Percentiles rank a stretch among this genome's conserved stretches.
Evolutionary conservation across 2,329 filamentous ascomycete species (phyloP).

Genomic region (Neofusicoccum ribis): DNA sequence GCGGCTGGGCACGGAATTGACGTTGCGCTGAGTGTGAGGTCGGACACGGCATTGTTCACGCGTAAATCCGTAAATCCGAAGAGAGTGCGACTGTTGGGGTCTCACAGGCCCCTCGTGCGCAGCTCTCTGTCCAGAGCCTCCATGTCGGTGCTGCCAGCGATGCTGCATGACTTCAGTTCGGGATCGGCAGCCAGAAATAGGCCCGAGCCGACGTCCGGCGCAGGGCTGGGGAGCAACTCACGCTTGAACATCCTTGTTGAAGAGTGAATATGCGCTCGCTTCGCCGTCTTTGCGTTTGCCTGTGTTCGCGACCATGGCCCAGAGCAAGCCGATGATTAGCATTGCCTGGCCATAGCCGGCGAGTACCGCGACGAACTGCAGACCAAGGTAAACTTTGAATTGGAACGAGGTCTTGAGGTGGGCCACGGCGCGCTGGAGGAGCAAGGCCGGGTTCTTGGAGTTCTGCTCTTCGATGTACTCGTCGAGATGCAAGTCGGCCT

Average conservation of each 20-base stretch:
- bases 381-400: constrained; percentile 31
- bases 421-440: constrained; percentile 25
- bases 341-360: constrained; percentile 31
- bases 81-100: neutral
- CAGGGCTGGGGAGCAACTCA: neutral
- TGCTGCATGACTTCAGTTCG: constrained; percentile 14
- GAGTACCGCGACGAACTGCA: constrained; percentile 27
- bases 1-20: neutral
- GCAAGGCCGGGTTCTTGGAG: constrained; percentile 25
- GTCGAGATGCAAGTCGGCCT: constrained; percentile 32
- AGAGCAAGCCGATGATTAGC: constrained; percentile 32
- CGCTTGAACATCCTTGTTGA: constrained; percentile 33
- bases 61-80: constrained; percentile 16
- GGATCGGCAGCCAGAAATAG: constrained; percentile 10
- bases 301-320: constrained; percentile 36
- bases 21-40: neutral
- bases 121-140: constrained; percentile 20
- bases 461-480: constrained; percentile 33
- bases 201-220: neutral
- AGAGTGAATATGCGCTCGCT: constrained; percentile 34
- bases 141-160: constrained; percentile 20
- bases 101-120: constrained; percentile 9
- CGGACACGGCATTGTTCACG: neutral
- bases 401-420: constrained; percentile 28
- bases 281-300: constrained; percentile 31